Evolutionary conservation across 805 yeast genomes (phyloP).

Genomic region (Saturnispora ahearnii): DNA sequence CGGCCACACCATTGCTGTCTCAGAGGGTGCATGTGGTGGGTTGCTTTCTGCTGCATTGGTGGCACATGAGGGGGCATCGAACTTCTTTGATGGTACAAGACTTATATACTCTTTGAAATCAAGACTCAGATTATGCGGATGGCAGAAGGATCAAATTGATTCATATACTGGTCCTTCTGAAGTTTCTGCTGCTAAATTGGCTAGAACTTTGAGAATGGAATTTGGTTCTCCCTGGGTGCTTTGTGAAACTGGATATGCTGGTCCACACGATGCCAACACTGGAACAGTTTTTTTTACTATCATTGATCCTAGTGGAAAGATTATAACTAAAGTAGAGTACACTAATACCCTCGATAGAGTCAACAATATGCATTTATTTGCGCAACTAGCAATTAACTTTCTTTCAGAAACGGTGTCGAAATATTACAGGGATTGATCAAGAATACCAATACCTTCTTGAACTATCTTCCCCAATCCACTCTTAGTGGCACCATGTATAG

Average conservation of each 20-base stretch:
- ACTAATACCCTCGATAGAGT: slow-evolving; percentile 49
- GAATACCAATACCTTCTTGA: neutral
- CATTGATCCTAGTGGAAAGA: slow-evolving; percentile 53
- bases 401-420: slow-evolving; percentile 2
- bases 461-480: slow-evolving; percentile 1
- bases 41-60: slow-evolving; percentile 71
- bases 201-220: slow-evolving; percentile 70
- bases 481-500: neutral
- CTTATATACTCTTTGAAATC: slow-evolving; percentile 70
- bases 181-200: slow-evolving; percentile 63
- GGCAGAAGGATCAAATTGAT: slow-evolving; percentile 62
- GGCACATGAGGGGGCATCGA: slow-evolving; percentile 77
- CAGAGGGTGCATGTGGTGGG: slow-evolving; percentile 91
- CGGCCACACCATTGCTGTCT: slow-evolving; percentile 62
- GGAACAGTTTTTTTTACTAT: slow-evolving; percentile 71
- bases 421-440: neutral
- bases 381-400: slow-evolving; percentile 47
- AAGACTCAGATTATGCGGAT: slow-evolving; percentile 65
- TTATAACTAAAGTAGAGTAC: slow-evolving; percentile 30
- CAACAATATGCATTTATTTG: slow-evolving; percentile 68
- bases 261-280: slow-evolving; percentile 45
- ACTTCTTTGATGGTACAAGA: slow-evolving; percentile 77
- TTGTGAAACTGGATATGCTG: slow-evolving; percentile 85
- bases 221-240: slow-evolving; percentile 75
- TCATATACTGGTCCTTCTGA: slow-evolving; percentile 78